Evolutionary conservation across 2,329 filamentous ascomycete species (phyloP), one percentile per base, ranked within the genome.

Genomic region (Ophiostoma australiae): DNA sequence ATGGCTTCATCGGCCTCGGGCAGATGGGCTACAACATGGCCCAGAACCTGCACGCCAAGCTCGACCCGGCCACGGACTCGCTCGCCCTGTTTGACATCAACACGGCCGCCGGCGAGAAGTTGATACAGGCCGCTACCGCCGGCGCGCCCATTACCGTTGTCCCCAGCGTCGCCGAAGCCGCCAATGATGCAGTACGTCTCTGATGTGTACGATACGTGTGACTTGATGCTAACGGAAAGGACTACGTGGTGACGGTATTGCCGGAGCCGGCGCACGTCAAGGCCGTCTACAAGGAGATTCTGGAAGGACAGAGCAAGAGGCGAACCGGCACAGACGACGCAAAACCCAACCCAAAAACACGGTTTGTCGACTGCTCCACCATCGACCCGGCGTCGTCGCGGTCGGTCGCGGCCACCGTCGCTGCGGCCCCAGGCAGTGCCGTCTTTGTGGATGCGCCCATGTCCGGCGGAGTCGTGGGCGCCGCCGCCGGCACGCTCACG

Each of bases 281-380:
- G 77, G 86, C 86, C 69, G 93, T 97, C 55, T 97, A 93, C 80
- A 83, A 87, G 67, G 85, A 90, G 70, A 93, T 98, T 78, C 83
- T 97, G 65, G 84, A 33, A 6, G 58, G 27, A 31, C 27, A 31
- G 27, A 31, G 27, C 3, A 31, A 31, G 27, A 31, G 27, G 27
- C 1, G 27, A 31, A 31, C 27, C 27, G 27, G 39, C 39, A 15
- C 39, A 41, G 39, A 13, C 39, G 2, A 41, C 1, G 11, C 39
- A 41, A 41, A 27, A 20, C 4, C 39, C 15, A 10, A 20, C 7
- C 11, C 10, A 37, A 70, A 39, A 52, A 69, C 73, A 20, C 82
- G 97, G 72, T 97, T 97, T 80, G 95, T 99, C 78, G 95, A 99
- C 80, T 94, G 91, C 80, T 98, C 94, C 3, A 99, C 95, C 20